Evolutionary conservation across 331 rosid genomes (phyloP).

Genomic region (Rhamnella rubrinervis): DNA sequence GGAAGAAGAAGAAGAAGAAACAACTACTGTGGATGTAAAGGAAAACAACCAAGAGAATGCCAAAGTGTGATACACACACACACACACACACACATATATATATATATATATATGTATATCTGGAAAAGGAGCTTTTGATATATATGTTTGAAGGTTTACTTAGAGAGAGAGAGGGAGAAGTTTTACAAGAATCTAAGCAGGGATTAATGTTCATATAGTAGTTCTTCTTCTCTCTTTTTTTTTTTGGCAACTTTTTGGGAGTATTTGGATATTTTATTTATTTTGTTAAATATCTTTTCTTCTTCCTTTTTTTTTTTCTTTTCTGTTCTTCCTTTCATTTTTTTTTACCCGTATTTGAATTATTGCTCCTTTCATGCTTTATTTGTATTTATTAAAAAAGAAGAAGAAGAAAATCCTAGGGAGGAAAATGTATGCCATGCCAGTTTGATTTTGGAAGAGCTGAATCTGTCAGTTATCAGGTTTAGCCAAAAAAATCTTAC

Average conservation of each 20-base stretch:
- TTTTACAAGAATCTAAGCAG: background rate
- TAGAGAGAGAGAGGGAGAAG: background rate
- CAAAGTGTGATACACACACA: background rate
- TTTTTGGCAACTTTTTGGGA: background rate
- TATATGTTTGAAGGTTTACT: background rate
- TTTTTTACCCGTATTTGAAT: constrained; percentile 10
- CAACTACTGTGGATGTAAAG: background rate
- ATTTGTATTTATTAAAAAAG: background rate
- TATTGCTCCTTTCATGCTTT: background rate
- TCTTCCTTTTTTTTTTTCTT: background rate
- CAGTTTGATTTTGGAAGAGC: too few relatives aligned
- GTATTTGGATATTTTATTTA: background rate
- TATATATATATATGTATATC: too few relatives aligned
- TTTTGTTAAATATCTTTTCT: too few relatives aligned
- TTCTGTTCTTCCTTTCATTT: background rate
- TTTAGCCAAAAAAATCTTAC: too few relatives aligned
- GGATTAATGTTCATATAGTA: background rate
- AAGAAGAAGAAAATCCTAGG: too few relatives aligned
- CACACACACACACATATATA: too few relatives aligned
- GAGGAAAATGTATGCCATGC: too few relatives aligned
- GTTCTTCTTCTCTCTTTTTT: too few relatives aligned
- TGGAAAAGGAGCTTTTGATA: background rate
- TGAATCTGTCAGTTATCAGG: too few relatives aligned
- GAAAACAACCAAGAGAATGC: background rate
- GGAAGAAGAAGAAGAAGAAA: constrained; percentile 17